Evolutionary conservation across 495 filamentous ascomycete genomes (phyloP).

Genomic region (Collariella sp.): DNA sequence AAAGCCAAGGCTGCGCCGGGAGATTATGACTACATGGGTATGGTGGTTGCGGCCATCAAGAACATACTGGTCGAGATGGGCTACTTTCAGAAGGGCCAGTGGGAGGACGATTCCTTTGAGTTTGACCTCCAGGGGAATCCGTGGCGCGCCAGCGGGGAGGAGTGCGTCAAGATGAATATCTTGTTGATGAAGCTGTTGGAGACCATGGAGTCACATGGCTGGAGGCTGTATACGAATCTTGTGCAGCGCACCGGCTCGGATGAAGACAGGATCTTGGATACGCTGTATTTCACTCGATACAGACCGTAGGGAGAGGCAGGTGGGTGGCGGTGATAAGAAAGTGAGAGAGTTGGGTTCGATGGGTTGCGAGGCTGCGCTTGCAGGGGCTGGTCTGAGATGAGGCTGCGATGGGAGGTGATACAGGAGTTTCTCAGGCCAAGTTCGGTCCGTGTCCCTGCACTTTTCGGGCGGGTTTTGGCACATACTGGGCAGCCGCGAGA

Average conservation of each 20-base stretch:
- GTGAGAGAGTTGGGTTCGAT: not conserved
- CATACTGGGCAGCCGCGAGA: not conserved
- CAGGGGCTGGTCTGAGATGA: not conserved
- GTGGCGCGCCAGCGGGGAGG: slow-evolving; percentile 7
- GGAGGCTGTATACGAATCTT: slow-evolving; percentile 10
- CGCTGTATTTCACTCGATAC: slow-evolving; percentile 16
- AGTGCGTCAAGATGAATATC: slow-evolving; percentile 8
- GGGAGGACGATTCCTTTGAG: slow-evolving; percentile 14
- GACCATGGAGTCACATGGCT: slow-evolving; percentile 10
- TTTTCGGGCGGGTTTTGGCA: no score
- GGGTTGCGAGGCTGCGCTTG: not conserved
- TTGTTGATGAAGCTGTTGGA: slow-evolving; percentile 14
- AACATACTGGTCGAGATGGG: slow-evolving; percentile 5
- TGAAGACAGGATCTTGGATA: slow-evolving; percentile 13
- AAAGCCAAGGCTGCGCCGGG: not conserved
- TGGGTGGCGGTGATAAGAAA: not conserved
- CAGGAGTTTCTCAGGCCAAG: no score
- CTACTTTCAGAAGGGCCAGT: slow-evolving; percentile 7
- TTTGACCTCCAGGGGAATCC: slow-evolving; percentile 14
- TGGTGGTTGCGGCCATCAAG: slow-evolving; percentile 2
- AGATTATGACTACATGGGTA: slow-evolving; percentile 7
- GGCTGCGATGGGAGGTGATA: no score
- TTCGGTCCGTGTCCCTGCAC: no score
- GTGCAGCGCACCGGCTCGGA: slow-evolving; percentile 15
- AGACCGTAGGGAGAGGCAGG: not conserved